These are phyloP conservation scores for Balansia obtecta DNA, from an alignment of 2,329 filamentous ascomycete genomes.

Conservation along the genomic window DNA sequence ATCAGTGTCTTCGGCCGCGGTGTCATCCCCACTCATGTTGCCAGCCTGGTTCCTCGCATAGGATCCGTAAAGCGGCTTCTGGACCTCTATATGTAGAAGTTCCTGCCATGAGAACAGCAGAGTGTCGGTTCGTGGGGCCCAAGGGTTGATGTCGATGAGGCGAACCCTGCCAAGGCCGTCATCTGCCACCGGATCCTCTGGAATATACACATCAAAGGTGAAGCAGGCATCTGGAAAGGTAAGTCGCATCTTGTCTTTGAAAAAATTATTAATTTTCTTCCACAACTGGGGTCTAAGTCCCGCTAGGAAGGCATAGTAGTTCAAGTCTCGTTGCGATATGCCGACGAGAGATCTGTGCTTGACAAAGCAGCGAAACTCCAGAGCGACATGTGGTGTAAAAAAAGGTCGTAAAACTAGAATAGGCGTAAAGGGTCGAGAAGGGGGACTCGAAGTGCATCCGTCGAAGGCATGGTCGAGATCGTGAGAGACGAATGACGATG, in stretches of 20 bases:
- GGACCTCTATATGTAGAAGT: slow-evolving; percentile 59
- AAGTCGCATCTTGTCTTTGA: slow-evolving; percentile 57
- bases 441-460: slow-evolving; percentile 36
- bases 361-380: slow-evolving; percentile 95
- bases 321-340: slow-evolving; percentile 80
- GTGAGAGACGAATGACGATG: slow-evolving; percentile 86
- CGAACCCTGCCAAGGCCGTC: slow-evolving; percentile 61
- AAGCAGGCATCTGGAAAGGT: slow-evolving; percentile 79
- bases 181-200: slow-evolving; percentile 43
- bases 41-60: slow-evolving; percentile 18
- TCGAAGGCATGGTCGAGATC: slow-evolving; percentile 91
- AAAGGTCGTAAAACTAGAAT: slow-evolving; percentile 79
- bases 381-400: slow-evolving; percentile 75
- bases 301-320: slow-evolving; percentile 73
- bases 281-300: slow-evolving; percentile 52
- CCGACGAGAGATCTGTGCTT: slow-evolving; percentile 68
- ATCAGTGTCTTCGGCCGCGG: slow-evolving; percentile 25
- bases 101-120: slow-evolving; percentile 85
- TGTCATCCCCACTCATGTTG: slow-evolving; percentile 21
- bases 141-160: slow-evolving; percentile 90
- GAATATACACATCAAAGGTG: slow-evolving; percentile 86
- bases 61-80: slow-evolving; percentile 41
- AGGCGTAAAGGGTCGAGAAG: slow-evolving; percentile 47
- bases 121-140: slow-evolving; percentile 80
- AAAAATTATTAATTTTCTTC: slow-evolving; percentile 62